Base-by-base conservation (phyloP, 164 flowering plant genomes). In the Magnolia changhungtana region DNA sequence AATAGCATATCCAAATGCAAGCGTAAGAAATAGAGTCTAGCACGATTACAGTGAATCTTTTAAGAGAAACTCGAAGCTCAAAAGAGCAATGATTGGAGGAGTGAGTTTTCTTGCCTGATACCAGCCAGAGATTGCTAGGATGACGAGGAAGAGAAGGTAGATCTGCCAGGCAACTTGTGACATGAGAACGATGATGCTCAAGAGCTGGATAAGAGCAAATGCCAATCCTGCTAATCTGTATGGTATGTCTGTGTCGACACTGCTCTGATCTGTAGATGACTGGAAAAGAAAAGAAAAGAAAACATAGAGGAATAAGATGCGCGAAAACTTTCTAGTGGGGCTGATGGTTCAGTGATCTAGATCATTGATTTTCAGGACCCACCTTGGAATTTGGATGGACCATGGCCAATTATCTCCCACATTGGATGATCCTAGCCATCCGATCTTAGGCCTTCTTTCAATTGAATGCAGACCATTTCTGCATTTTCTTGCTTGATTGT, bases 191-290 rank as follows among this genome's bases (percentile, higher is more conserved):
- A 92, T 85, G 55, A 92, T 86, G 70, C 92, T 87, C 23, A 92
- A 37, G 4, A 92, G 84, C 86, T 92, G 98, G 78, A 94, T 87
- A 2, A 89, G 88, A 2, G 93, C 94, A 79, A 92, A 92, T 66
- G 83, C 94, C 77, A 91, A 74, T 79, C 94, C 98, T 50, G 93
- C 96, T 66, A 94, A 75, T 80, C 98, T 86, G 85, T 90, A 92
- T 2, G 97, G 97, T 72, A 92, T 88, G 83, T 92, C 96, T 16
- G 90, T 90, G 81, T 91, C 97, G 50, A 92, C 88, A 55, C 82
- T 83, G 82, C 94, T 89, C 87, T 94, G 97, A 81, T 94, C 96
- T 8, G 90, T 90, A 0, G 98, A 90, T 71, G 89, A 85, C 98
- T 94, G 89, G 20, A 58, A 69, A 21, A 69, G 50, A 64, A 37